Evolutionary conservation across 75 land plant genomes (phyloP), one percentile per base, ranked within the genome.

Genomic region (Pinus albicaulis): DNA sequence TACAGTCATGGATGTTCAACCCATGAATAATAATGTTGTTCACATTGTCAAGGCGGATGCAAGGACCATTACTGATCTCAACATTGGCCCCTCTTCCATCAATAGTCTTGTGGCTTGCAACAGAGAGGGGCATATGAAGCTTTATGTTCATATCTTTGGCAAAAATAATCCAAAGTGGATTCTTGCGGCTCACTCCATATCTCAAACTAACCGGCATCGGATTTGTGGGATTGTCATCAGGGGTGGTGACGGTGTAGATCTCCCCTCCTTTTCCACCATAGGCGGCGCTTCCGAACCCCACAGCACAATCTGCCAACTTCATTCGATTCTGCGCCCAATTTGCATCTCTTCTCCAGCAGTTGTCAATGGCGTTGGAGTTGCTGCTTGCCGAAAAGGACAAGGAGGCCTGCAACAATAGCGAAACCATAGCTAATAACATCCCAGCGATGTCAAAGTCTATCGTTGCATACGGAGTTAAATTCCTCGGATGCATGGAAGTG

Each of bases 111-210:
- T 75, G 87, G 76, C 90, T 91, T 17, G 82, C 74, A 28, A 93
- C 69, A n/a, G 87, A 76, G 53, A 93, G 85, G 19, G 93, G 94
- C 55, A 61, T 73, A 48, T 71, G 23, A 26, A 89, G 90, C 55
- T 75, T n/a, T 69, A 31, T 31, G 31, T 31, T 31, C 31, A 31
- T 31, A 31, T 31, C 0, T 31, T 31, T 31, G 2, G 31, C 57
- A 82, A 94, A 94, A 26, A 88, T 82, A 77, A 94, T 94, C 97
- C 97, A 94, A 55, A 86, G 81, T 57, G 93, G 93, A 56, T 57
- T 74, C 23, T 78, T 64, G 17, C 80, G 89, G 26, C 78, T 84
- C 13, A 76, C 89, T 52, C 73, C 93, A 56, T 86, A 81, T 3
- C 95, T 86, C 23, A 94, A 57, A 4, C 92, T 92, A 2, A 91